phyloP scores from a whole-genome alignment of 768 basidiomycete genomes.

The Boletellus ananas region DNA sequence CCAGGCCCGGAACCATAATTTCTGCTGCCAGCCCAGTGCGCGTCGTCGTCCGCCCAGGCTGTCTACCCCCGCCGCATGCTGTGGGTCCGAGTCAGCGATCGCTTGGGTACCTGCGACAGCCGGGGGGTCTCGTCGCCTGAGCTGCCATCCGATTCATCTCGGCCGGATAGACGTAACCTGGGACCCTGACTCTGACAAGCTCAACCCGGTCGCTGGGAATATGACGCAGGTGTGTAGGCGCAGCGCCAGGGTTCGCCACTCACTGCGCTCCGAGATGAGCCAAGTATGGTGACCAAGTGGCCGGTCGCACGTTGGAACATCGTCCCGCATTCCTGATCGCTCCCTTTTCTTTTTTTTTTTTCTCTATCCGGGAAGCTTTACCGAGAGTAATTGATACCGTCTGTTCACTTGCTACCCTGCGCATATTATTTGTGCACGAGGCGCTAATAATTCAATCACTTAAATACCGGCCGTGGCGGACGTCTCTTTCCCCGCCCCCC shows the following conservation, averaged over 20 bases:
- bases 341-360: constrained; percentile 2
- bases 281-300: constrained; percentile 18
- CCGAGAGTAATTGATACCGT: constrained; percentile 33
- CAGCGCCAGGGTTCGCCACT: too few relatives aligned
- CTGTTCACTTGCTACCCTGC: constrained; percentile 27
- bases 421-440: constrained; percentile 30
- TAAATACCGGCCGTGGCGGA: constrained; percentile 37
- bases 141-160: not conserved
- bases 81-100: constrained; percentile 11
- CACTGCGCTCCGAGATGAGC: constrained; percentile 6
- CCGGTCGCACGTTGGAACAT: constrained; percentile 19
- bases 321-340: constrained; percentile 16
- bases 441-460: constrained; percentile 26
- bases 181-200: not conserved
- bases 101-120: constrained; percentile 17
- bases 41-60: not conserved
- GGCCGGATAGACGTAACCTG: constrained; percentile 16
- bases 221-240: too few relatives aligned
- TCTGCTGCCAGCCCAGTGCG: constrained; percentile 12
- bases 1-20: not conserved
- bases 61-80: too few relatives aligned
- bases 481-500: constrained; percentile 27
- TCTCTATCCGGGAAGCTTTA: constrained; percentile 25
- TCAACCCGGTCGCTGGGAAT: not conserved
- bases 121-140: not conserved